Base-by-base conservation (phyloP, 208 protist species). In the Trypanosoma vivax region DNA sequence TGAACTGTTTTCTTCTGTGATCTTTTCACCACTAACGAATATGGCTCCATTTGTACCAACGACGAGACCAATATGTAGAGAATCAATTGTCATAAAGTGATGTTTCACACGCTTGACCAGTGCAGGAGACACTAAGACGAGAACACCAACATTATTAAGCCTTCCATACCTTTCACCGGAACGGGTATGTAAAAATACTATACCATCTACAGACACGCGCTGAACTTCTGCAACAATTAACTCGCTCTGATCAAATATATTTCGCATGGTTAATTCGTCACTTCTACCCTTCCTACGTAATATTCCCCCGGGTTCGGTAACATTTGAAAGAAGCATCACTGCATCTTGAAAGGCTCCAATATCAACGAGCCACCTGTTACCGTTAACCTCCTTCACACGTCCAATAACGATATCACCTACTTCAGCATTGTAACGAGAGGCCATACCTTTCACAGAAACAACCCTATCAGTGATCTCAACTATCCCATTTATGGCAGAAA, bases 391-490 rank as follows among this genome's bases (percentile, higher is more conserved):
- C 4, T 76, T 69, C 31, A 99, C 76, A 10, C 97, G 69, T 1
- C 95, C 95, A 10, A 99, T 92, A 2, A 99, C 84, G 18, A 99
- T 92, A 69, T 99, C 97, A 3, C 97, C 97, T 23, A 99, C 87
- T 50, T 99, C 97, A 5, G 95, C 91, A 11, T 73, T 60, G 49
- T 98, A 99, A 6, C 93, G 65, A 0, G 85, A 63, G 7, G 65
- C 58, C 9, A 75, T 52, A 0, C 85, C 85, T 40, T 76, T 85
- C 14, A 95, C 70, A 11, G 89, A 95, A 11, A 95, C 76, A 25
- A 95, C 85, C 18, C 81, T 70, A 49, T 92, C 85, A 1, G 83
- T 92, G 0, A 92, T 56, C 28, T 95, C 85, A 23, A 92, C 74
- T 21, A 76, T 19, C 1, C 89, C 89, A 52, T 75, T 90, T 25